phyloP scores from a whole-genome alignment of 257 asterid species.

The Salvia hispanica region DNA sequence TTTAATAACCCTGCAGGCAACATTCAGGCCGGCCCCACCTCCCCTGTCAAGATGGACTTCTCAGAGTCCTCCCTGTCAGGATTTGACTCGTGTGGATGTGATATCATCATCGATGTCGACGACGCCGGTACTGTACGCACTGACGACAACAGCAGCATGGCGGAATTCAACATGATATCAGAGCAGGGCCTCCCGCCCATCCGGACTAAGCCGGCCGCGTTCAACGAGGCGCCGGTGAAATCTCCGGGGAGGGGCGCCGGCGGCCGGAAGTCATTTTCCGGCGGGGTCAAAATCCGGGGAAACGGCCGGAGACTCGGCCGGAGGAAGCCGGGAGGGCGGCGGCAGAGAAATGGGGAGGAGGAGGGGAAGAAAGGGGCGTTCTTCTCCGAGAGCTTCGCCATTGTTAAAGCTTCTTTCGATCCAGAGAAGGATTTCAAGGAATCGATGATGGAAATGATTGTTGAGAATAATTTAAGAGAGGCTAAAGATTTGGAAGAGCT shows the following conservation, averaged over 20 bases:
- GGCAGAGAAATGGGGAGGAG: constrained; percentile 38
- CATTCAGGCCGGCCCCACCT: background rate
- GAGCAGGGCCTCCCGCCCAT: constrained; percentile 40
- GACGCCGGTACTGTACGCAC: too few species aligned
- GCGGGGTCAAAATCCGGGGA: constrained; percentile 52
- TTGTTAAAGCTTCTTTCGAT: constrained; percentile 86
- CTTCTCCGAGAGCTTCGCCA: constrained; percentile 63
- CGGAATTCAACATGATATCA: constrained; percentile 32
- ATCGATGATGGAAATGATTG: constrained; percentile 91
- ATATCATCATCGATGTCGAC: constrained; percentile 61
- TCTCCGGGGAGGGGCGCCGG: background rate
- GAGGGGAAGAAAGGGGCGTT: constrained; percentile 37
- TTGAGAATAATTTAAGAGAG: constrained; percentile 67
- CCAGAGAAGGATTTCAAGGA: constrained; percentile 85
- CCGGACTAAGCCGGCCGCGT: constrained; percentile 42
- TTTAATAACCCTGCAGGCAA: too few species aligned
- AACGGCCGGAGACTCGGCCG: constrained; percentile 42
- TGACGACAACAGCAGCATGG: background rate
- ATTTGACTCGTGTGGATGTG: constrained; percentile 34
- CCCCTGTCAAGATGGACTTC: constrained; percentile 39
- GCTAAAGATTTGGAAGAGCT: constrained; percentile 81
- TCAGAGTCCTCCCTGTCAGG: constrained; percentile 37
- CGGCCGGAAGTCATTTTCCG: constrained; percentile 49
- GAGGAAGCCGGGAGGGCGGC: constrained; percentile 40
- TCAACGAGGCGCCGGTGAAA: constrained; percentile 17